Conservation (phyloP, 179 eudicot species). For the Kewa caespitosa region DNA sequence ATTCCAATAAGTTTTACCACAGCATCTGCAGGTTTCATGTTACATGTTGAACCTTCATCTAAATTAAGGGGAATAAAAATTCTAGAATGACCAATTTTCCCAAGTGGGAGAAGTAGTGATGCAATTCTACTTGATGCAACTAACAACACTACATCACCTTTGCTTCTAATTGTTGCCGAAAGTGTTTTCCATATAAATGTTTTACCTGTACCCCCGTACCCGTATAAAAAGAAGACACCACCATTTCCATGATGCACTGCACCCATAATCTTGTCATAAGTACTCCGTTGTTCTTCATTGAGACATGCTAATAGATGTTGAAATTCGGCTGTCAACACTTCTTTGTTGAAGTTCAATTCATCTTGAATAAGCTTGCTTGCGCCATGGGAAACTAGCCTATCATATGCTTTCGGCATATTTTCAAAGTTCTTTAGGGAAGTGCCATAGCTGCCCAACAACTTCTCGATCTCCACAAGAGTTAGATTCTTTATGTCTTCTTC, state of each 20-base stretch:
- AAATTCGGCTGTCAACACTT: background rate
- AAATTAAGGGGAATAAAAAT: background rate
- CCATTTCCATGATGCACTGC: background rate
- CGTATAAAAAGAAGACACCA: slow-evolving; percentile 14
- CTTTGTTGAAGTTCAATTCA: background rate
- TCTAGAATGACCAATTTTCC: slow-evolving; percentile 8
- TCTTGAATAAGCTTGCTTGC: slow-evolving; percentile 1
- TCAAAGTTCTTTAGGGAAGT: background rate
- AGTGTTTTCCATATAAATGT: slow-evolving; percentile 1
- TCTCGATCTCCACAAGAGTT: slow-evolving; percentile 9
- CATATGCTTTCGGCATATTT: background rate
- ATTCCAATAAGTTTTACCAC: no score
- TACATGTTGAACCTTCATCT: background rate
- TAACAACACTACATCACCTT: background rate
- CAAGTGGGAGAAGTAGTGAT: background rate
- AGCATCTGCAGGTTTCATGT: background rate
- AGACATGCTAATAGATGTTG: background rate
- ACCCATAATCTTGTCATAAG: background rate
- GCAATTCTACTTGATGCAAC: slow-evolving; percentile 16
- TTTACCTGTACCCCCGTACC: slow-evolving; percentile 5
- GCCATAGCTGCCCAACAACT: background rate
- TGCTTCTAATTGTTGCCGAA: background rate
- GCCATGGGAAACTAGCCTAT: no score
- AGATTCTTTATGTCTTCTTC: no score
- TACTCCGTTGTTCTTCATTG: background rate